These are phyloP conservation scores for Brassica cretica DNA, from an alignment of 345 rosid species.

Conservation along the genomic window DNA sequence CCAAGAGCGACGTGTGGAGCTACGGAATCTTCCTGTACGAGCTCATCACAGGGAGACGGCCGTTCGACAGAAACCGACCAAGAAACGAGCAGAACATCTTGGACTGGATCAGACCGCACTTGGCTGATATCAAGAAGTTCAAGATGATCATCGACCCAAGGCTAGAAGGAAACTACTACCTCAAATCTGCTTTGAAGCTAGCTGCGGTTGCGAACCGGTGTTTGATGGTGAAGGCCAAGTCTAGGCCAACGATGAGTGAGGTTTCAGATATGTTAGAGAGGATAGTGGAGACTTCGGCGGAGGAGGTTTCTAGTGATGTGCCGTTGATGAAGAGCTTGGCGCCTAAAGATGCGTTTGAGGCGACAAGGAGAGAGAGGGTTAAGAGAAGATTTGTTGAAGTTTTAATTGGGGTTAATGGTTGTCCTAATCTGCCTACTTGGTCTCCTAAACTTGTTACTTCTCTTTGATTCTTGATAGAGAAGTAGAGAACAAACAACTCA, in stretches of 20 bases:
- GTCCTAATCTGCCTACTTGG: conserved; percentile 56
- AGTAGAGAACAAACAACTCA: not conserved
- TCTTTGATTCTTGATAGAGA: conserved; percentile 14
- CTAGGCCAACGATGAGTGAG: conserved; percentile 81
- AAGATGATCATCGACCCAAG: conserved; percentile 72
- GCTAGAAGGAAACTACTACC: conserved; percentile 69
- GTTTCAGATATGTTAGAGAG: conserved; percentile 66
- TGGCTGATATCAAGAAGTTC: conserved; percentile 68
- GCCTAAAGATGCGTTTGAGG: conserved; percentile 40
- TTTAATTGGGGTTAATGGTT: conserved; percentile 50
- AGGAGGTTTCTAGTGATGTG: conserved; percentile 43
- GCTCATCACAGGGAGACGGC: conserved; percentile 90
- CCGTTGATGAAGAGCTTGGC: conserved; percentile 42
- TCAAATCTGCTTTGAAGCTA: conserved; percentile 67
- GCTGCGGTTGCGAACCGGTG: conserved; percentile 82
- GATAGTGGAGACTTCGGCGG: conserved; percentile 55
- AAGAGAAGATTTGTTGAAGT: conserved; percentile 56
- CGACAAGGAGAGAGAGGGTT: conserved; percentile 46
- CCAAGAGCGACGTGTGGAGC: conserved; percentile 88
- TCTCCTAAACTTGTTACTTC: conserved; percentile 48
- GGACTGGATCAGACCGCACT: conserved; percentile 91
- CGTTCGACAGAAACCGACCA: conserved; percentile 77
- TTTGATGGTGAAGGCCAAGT: conserved; percentile 60
- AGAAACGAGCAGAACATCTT: conserved; percentile 81
- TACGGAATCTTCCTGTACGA: conserved; percentile 87